Base-by-base conservation (phyloP, 2,329 filamentous ascomycete genomes). In the Penicillium sp. region DNA sequence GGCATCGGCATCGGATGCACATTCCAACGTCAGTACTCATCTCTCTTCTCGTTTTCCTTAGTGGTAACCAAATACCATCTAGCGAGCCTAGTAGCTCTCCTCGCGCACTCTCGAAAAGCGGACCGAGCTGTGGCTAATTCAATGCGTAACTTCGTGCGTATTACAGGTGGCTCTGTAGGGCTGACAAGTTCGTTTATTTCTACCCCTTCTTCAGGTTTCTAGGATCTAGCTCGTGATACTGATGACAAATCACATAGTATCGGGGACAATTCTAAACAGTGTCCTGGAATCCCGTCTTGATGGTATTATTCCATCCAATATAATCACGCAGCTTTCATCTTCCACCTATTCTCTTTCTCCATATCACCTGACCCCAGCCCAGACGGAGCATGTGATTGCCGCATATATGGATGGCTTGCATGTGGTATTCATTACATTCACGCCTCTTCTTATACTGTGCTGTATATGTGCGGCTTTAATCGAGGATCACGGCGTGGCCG, bases 201-300 rank as follows among this genome's bases (percentile, higher is more conserved):
- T 18, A 9, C 47, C 20, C 40, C 4, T 9, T 50, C 24, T 16
- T 38, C 12, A 28, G 26, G 26, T 8, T 28, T 28, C 26, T 4
- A 28, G 26, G 26, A 28, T 28, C 26, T 8, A 5, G 26, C 8
- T 28, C 26, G 26, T 28, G 26, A 28, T 28, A 8, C 26, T 20
- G 21, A 14, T 2, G 21, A n/a, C 1, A 48, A 21, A 50, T 42
- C 18, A 28, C 12, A 30, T 11, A 56, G 55, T 56, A 16, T 51
- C 48, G n/a, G 55, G 55, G 9, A 42, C 55, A 26, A 56, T 56
- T 23, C 55, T 56, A 16, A 56, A 52, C 20, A 56, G 52, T 30
- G 42, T 50, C 21, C 42, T 56, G 20, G 18, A 56, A 40, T 16
- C 48, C 21, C 43, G 23, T 18, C 48, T 56, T 6, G 24, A 24